Base-by-base conservation (phyloP, 1,284 basidiomycete species). In the Cryptococcus neoformans region DNA sequence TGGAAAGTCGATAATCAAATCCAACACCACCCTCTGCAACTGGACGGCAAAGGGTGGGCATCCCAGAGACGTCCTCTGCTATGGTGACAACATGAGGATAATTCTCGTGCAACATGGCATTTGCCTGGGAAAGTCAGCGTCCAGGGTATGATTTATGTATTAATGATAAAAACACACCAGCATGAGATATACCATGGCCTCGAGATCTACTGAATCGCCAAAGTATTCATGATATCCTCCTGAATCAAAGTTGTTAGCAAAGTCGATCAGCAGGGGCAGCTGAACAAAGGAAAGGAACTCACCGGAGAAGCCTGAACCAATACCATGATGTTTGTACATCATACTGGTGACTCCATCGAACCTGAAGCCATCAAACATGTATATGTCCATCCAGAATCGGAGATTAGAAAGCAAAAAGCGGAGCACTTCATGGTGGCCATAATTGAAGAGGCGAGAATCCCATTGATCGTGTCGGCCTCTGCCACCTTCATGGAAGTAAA, bases 301-400 rank as follows among this genome's bases (percentile, higher is more conserved):
- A 73, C 76, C 94, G 47, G 92, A 95, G 80, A 99, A 99, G 2
- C 94, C 95, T 3, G 93, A 86, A 14, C 95, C 95, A 66, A 98
- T 98, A 17, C 95, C 95, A 76, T 99, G 95, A 72, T 99, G 95
- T 38, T 84, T 80, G 79, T 98, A 99, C 88, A 99, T 93, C 92
- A 99, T 98, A 69, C 91, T 95, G 4, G 95, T 99, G 44, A 99
- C 95, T 44, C 95, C 95, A 67, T 99, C 95, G 74, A 99, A 99
- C 47, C 95, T 82, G 85, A 98, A 99, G 4, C 95, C 95, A 68
- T 98, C 95, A 73, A 99, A 98, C 65, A 85, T 85, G 77, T 90
- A 98, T 70, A 92, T 89, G 60, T 99, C 94, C 79, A 98, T 86
- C 83, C 88, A 99, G 81, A 88, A 99, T 39, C 94, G 85, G 51